A percentile compares a stretch with the other conserved stretches of the same genome.
Evolutionary conservation across 352 stramenopile species (phyloP).

Genomic region (Lagenidium sp.): DNA sequence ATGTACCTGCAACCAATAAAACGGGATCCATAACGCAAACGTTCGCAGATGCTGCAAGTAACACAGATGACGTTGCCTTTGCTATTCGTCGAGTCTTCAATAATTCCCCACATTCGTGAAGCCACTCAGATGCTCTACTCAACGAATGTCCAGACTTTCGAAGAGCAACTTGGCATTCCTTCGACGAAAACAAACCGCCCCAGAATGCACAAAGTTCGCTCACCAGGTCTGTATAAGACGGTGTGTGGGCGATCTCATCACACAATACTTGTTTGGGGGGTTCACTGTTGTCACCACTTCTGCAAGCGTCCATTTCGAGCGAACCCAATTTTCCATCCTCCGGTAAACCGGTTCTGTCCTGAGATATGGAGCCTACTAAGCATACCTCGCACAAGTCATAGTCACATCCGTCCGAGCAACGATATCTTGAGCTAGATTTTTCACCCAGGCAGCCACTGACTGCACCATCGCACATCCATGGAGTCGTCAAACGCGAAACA

Average conservation of each 20-base stretch:
- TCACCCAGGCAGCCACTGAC: slow-evolving; percentile 42
- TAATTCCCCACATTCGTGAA: slow-evolving; percentile 26
- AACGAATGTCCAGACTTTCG: slow-evolving; percentile 31
- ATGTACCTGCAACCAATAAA: slow-evolving; percentile 60
- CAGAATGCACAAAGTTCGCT: slow-evolving; percentile 41
- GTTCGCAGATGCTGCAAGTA: slow-evolving; percentile 12
- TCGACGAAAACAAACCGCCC: slow-evolving; percentile 43
- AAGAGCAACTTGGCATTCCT: slow-evolving; percentile 53
- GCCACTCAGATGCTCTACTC: slow-evolving; percentile 16
- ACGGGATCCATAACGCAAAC: slow-evolving; percentile 64
- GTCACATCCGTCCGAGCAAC: slow-evolving; percentile 55
- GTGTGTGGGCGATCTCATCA: too few species aligned
- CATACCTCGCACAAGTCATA: slow-evolving; percentile 71
- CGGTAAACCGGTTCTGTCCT: too few species aligned
- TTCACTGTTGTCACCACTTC: too few species aligned
- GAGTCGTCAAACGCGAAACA: slow-evolving; percentile 36
- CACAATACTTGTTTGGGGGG: too few species aligned
- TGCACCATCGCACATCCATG: slow-evolving; percentile 70
- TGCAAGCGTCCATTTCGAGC: too few species aligned
- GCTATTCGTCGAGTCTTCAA: background rate
- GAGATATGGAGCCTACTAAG: too few species aligned
- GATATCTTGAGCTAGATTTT: slow-evolving; percentile 45
- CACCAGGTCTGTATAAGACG: too few species aligned
- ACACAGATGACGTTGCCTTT: background rate
- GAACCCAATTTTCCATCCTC: too few species aligned